Base-by-base conservation (phyloP, 257 asterid species). In the Solanum virginianum region DNA sequence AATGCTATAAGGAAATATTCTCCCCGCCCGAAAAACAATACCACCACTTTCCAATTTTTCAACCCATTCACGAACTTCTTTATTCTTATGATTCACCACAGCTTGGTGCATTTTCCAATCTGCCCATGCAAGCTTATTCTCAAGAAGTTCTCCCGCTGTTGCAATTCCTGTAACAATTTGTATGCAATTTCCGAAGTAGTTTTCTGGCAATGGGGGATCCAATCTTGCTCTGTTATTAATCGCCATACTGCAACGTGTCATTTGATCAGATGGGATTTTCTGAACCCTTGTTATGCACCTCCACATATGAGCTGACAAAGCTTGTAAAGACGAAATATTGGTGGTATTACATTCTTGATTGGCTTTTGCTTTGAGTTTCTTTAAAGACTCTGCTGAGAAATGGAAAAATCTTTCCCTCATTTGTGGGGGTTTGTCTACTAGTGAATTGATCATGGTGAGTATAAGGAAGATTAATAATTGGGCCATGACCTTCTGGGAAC, bases 301-400 rank as follows among this genome's bases (percentile, higher is more conserved):
- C 92, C 91, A 88, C 24, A 88, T 16, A 41, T 36, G 87, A 41
- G 92, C 90, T 6, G 91, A 85, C 39, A 88, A 55, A 8, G 92
- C 86, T 79, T 88, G 90, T 47, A 88, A 43, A n/a, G 90, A 57
- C 1, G 92, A 90, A 39, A 90, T 85, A 70, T 85, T 87, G 54
- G 79, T 83, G 43, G 84, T 66, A 16, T 77, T 74, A 85, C 62
- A 72, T 83, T 86, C 90, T 11, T 81, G 17, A 68, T 86, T 89
- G 39, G 89, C 90, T 71, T 55, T 87, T 4, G 87, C 82, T 84
- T 88, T 87, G 80, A 89, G 84, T 79, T 86, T 84, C 2, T 83
- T 80, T 36, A 87, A 10, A 2, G 89, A 66, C 17, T 75, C 83
- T 0, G 87, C 5, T 3, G 89, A 84, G 43, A 89, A 82, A n/a